A percentile compares a stretch with the other conserved stretches of the same genome.
Evolutionary conservation across 2,329 filamentous ascomycete species (phyloP).

Genomic region (Sporothrix dimorphospora): DNA sequence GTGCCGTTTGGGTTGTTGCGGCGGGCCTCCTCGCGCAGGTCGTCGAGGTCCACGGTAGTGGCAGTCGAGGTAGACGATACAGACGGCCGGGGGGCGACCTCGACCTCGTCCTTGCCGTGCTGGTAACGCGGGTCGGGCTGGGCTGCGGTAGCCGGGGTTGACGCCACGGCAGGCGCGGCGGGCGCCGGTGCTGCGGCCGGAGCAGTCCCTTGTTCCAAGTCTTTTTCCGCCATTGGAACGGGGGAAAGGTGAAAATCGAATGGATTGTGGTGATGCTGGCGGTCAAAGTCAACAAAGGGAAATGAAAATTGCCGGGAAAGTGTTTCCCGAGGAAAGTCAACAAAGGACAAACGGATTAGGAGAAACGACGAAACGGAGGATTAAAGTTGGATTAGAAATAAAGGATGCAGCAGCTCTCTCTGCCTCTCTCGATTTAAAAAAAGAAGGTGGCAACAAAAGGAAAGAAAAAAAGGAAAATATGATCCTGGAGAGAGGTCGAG

Average conservation of each 20-base stretch:
- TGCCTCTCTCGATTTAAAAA: background rate
- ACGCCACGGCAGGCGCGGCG: conserved; percentile 6
- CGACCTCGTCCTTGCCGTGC: conserved; percentile 33
- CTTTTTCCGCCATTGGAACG: conserved; percentile 33
- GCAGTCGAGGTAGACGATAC: conserved; percentile 34
- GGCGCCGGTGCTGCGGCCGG: background rate
- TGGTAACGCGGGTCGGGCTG: conserved; percentile 26
- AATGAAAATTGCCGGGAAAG: background rate
- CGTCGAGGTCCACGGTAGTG: conserved; percentile 41
- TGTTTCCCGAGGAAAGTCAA: conserved; percentile 3
- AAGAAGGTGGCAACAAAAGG: background rate
- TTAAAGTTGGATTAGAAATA: background rate
- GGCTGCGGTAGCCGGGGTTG: background rate
- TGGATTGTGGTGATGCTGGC: conserved; percentile 10
- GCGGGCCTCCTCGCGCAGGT: conserved; percentile 47
- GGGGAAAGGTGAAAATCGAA: background rate
- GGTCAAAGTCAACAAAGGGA: background rate
- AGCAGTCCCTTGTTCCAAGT: conserved; percentile 33
- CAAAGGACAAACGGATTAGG: background rate
- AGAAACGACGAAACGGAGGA: too few relatives aligned
- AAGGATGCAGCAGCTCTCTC: background rate
- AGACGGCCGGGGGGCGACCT: conserved; percentile 32
- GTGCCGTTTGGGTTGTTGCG: conserved; percentile 55
- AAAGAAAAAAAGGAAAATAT: background rate
- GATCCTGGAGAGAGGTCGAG: background rate